These are phyloP conservation scores for Nemania serpens DNA, from an alignment of 2,329 filamentous ascomycete species.

Conservation along the genomic window DNA sequence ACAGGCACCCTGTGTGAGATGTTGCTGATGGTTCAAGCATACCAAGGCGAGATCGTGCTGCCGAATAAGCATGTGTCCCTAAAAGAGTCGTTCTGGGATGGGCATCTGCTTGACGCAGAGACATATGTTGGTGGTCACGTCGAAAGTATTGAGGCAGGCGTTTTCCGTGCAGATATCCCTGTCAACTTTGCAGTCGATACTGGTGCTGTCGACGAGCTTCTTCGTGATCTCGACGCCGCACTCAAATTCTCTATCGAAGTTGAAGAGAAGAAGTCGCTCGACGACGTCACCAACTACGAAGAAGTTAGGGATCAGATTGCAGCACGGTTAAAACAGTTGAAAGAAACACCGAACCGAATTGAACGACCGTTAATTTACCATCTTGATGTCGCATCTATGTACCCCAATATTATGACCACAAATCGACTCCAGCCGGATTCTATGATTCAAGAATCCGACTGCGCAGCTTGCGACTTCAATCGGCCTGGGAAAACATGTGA, in stretches of 20 bases:
- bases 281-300: slow-evolving; percentile 80
- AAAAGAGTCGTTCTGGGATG: slow-evolving; percentile 94
- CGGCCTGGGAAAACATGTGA: slow-evolving; percentile 97
- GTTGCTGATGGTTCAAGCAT: slow-evolving; percentile 98
- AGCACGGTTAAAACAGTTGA: slow-evolving; percentile 71
- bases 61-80: slow-evolving; percentile 95
- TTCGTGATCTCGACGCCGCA: slow-evolving; percentile 84
- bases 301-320: slow-evolving; percentile 84
- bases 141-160: slow-evolving; percentile 97
- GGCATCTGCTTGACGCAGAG: slow-evolving; percentile 92
- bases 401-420: slow-evolving; percentile 99
- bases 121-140: slow-evolving; percentile 99
- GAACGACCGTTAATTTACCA: slow-evolving; percentile 95
- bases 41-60: slow-evolving; percentile 85
- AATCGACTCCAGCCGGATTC: slow-evolving; percentile 97
- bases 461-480: slow-evolving; percentile 98
- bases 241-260: slow-evolving; percentile 85
- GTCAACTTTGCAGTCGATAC: slow-evolving; percentile 93
- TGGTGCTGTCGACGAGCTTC: slow-evolving; percentile 84
- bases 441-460: slow-evolving; percentile 97
- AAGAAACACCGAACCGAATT: slow-evolving; percentile 78
- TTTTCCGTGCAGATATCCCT: slow-evolving; percentile 94
- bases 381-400: slow-evolving; percentile 98
- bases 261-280: slow-evolving; percentile 81
- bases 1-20: slow-evolving; percentile 99